Evolutionary conservation across 139 green algal genomes (phyloP).

Genomic region (Tetradesmus obliquus): DNA sequence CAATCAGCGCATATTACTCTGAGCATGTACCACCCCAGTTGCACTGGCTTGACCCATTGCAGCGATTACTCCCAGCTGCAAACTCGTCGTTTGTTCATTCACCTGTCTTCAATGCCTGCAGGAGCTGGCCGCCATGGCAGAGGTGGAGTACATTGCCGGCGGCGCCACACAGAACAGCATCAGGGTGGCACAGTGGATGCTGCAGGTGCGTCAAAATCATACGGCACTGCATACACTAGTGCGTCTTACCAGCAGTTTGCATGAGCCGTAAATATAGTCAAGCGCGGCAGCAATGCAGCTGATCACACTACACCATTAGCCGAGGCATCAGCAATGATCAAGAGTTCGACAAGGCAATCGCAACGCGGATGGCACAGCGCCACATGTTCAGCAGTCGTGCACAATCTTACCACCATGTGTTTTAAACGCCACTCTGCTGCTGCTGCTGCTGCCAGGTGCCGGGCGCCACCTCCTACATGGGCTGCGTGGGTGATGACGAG

Average conservation of each 20-base stretch:
- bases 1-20: neutral
- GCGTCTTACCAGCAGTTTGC: too few species aligned
- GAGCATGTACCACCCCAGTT: too few species aligned
- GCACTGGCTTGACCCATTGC: neutral
- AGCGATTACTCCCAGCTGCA: neutral
- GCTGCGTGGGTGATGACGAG: slow-evolving; percentile 97
- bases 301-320: too few species aligned
- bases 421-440: too few species aligned
- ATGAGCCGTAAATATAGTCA: too few species aligned
- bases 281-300: too few species aligned
- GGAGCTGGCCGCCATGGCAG: slow-evolving; percentile 83
- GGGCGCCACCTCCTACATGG: slow-evolving; percentile 92
- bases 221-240: neutral
- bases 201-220: slow-evolving; percentile 69
- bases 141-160: slow-evolving; percentile 97
- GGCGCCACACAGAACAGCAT: slow-evolving; percentile 98
- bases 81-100: neutral
- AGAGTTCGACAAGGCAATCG: too few species aligned
- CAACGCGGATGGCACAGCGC: too few species aligned
- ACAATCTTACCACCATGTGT: too few species aligned
- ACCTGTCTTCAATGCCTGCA: slow-evolving; percentile 41
- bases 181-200: slow-evolving; percentile 98
- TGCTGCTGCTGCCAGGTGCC: slow-evolving; percentile 62
- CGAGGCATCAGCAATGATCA: too few species aligned
- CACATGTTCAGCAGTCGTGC: too few species aligned